Percentiles rank a stretch among this genome's conserved stretches.
Conservation (phyloP, 768 basidiomycete species). For the Kwoniella bestiolae region DNA sequence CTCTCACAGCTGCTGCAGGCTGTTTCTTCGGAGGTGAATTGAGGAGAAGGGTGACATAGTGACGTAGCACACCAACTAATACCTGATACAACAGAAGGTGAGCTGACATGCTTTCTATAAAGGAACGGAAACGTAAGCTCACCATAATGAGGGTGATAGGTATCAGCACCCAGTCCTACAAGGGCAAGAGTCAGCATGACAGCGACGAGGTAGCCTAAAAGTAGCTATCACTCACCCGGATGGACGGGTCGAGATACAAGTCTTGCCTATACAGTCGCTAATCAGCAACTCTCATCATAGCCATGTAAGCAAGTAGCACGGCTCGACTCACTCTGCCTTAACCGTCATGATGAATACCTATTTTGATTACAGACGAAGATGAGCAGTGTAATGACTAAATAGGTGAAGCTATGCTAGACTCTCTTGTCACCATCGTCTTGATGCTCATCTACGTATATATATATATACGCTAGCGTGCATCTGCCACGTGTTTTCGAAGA, state of each 20-base stretch:
- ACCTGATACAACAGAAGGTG: conserved; percentile 65
- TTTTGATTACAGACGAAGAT: too few relatives aligned
- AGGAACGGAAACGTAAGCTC: conserved; percentile 8
- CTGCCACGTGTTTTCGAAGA: not conserved
- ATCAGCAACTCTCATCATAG: too few relatives aligned
- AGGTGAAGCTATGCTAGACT: too few relatives aligned
- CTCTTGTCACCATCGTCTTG: too few relatives aligned
- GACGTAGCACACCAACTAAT: conserved; percentile 86
- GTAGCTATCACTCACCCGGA: conserved; percentile 63
- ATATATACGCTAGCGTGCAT: too few relatives aligned
- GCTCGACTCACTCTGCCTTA: conserved; percentile 49
- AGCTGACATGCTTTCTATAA: not conserved
- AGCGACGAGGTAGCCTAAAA: conserved; percentile 63
- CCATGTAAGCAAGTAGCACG: too few relatives aligned
- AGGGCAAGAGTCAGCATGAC: not conserved
- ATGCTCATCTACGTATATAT: too few relatives aligned
- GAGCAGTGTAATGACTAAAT: too few relatives aligned
- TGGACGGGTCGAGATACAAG: conserved; percentile 88
- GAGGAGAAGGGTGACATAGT: conserved; percentile 86
- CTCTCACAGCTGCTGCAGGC: conserved; percentile 75
- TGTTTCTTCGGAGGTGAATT: conserved; percentile 82
- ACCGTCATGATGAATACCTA: conserved; percentile 34
- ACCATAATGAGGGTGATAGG: conserved; percentile 98
- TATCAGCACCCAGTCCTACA: conserved; percentile 69
- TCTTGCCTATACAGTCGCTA: conserved; percentile 55